These are phyloP conservation scores for Aspergillus flavus DNA, from an alignment of 2,329 filamentous ascomycete species.

Conservation along the genomic window DNA sequence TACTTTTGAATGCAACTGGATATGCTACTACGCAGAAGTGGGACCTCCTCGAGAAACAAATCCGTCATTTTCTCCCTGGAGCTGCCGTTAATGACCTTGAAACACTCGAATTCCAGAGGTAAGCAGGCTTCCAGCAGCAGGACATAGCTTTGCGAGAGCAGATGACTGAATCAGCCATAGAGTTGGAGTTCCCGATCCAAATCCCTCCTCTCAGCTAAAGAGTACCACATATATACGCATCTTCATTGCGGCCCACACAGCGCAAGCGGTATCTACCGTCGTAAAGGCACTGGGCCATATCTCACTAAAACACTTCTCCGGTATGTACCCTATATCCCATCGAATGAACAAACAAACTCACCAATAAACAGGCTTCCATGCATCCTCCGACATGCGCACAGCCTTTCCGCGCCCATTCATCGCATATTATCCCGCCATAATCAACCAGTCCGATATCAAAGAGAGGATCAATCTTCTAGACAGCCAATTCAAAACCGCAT, in stretches of 20 bases:
- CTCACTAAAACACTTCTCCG: slow-evolving; percentile 50
- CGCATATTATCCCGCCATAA: slow-evolving; percentile 46
- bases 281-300: slow-evolving; percentile 34
- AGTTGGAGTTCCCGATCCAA: slow-evolving; percentile 40
- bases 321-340: slow-evolving; percentile 7
- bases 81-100: slow-evolving; percentile 47
- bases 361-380: slow-evolving; percentile 40
- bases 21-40: slow-evolving; percentile 55
- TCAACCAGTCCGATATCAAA: slow-evolving; percentile 30
- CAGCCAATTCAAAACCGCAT: background rate
- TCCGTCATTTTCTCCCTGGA: slow-evolving; percentile 47
- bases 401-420: slow-evolving; percentile 45
- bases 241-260: slow-evolving; percentile 43
- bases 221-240: slow-evolving; percentile 52
- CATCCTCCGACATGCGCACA: slow-evolving; percentile 46
- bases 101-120: slow-evolving; percentile 57
- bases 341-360: background rate
- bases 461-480: slow-evolving; percentile 31
- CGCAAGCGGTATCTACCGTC: slow-evolving; percentile 31
- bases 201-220: slow-evolving; percentile 44
- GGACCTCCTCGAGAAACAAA: slow-evolving; percentile 52
- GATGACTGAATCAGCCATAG: slow-evolving; percentile 11
- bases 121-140: background rate
- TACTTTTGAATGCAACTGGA: slow-evolving; percentile 50
- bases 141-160: background rate